Evolutionary conservation across 164 flowering plant genomes (phyloP).

Genomic region (Dillenia suffruticosa): DNA sequence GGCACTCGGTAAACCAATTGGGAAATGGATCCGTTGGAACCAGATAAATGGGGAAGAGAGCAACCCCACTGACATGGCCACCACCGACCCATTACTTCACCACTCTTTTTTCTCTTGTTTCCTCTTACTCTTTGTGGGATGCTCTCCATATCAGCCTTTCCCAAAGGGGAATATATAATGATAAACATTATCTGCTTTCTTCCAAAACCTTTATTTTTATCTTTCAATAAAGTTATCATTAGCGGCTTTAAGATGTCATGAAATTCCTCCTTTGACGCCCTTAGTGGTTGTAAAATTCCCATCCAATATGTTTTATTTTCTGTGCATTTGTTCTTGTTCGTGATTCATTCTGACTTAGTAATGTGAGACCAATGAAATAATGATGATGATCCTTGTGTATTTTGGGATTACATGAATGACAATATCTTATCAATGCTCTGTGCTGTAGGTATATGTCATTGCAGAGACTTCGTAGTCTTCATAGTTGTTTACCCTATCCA

Average conservation of each 20-base stretch:
- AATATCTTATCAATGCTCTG: too few relatives aligned
- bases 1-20: constrained; percentile 7
- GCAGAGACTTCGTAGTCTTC: too few relatives aligned
- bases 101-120: constrained; percentile 10
- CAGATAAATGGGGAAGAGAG: background rate
- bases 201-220: background rate
- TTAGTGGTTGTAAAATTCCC: constrained; percentile 12
- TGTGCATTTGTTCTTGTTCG: too few relatives aligned
- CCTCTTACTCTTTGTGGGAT: constrained; percentile 5
- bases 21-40: constrained; percentile 4
- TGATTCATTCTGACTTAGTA: too few relatives aligned
- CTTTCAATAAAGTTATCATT: constrained; percentile 22
- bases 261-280: background rate
- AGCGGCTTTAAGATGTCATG: constrained; percentile 13
- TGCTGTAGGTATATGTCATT: too few relatives aligned
- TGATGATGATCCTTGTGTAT: too few relatives aligned
- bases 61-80: constrained; percentile 13
- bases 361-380: too few relatives aligned
- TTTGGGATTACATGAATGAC: too few relatives aligned
- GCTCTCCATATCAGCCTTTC: constrained; percentile 10
- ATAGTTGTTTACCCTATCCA: too few relatives aligned
- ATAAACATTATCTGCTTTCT: background rate
- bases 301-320: background rate
- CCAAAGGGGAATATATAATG: constrained; percentile 17
- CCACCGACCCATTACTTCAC: constrained; percentile 17